These are phyloP conservation scores for Pythium pyrilobum DNA, from an alignment of 352 stramenopile genomes.

Conservation along the genomic window DNA sequence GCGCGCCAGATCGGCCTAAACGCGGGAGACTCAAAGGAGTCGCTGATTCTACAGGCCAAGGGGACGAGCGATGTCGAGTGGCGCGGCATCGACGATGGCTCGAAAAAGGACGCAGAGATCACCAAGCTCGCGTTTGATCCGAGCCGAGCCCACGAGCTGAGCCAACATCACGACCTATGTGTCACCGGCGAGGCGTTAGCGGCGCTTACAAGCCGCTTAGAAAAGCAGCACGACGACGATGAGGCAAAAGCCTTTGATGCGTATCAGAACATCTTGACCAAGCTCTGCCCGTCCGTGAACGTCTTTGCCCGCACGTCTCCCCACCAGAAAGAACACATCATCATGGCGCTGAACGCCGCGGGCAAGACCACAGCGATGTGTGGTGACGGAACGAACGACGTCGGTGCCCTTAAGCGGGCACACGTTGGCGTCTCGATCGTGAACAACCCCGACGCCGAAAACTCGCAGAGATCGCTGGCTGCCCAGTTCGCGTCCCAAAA, in stretches of 20 bases:
- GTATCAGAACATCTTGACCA: conserved; percentile 20
- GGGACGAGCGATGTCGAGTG: conserved; percentile 19
- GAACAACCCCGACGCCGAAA: conserved; percentile 33
- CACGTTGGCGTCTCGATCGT: conserved; percentile 95
- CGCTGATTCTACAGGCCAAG: conserved; percentile 22
- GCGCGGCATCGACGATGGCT: conserved; percentile 23
- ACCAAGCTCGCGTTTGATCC: conserved; percentile 16
- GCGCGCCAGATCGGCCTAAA: conserved; percentile 82
- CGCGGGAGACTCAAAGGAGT: conserved; percentile 7
- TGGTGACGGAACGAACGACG: conserved; percentile 96
- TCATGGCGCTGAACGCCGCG: conserved; percentile 85
- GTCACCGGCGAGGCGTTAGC: conserved; percentile 33
- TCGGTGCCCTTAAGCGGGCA: conserved; percentile 87
- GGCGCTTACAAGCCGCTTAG: conserved; percentile 7
- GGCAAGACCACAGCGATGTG: conserved; percentile 91
- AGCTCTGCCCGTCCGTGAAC: conserved; percentile 32
- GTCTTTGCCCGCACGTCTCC: conserved; percentile 93
- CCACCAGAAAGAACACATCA: conserved; percentile 89
- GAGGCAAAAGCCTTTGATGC: conserved; percentile 23
- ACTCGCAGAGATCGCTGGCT: conserved; percentile 9
- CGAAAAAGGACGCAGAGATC: conserved; percentile 4
- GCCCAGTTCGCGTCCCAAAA: conserved; percentile 1
- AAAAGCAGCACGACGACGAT: conserved; percentile 9
- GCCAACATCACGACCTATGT: conserved; percentile 25
- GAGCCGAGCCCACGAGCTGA: conserved; percentile 9